Conservation (phyloP, 768 basidiomycete species). For the Tremella fuciformis region DNA sequence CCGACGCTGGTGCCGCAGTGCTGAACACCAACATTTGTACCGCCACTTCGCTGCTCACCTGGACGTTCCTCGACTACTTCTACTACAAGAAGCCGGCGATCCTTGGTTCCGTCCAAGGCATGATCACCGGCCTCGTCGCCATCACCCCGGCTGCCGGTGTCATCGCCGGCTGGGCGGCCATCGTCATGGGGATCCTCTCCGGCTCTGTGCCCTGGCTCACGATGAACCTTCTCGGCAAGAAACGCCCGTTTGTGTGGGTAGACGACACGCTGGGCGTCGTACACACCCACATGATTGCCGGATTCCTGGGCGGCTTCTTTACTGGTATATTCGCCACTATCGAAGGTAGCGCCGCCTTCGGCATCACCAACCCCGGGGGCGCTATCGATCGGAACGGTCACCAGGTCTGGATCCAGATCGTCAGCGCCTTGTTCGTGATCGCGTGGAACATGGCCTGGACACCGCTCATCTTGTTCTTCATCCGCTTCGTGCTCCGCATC, state of each 20-base stretch:
- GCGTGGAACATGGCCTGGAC: conserved; percentile 4
- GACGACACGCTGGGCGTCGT: conserved; percentile 10
- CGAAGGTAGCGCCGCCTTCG: conserved; percentile 10
- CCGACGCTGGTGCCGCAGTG: conserved; percentile 6
- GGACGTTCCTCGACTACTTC: conserved; percentile 4
- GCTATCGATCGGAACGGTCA: conserved; percentile 8
- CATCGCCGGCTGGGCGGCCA: conserved; percentile 5
- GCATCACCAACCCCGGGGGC: conserved; percentile 8
- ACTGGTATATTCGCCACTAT: conserved; percentile 8
- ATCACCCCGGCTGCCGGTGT: conserved; percentile 8
- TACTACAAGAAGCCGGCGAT: conserved; percentile 6
- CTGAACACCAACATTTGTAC: conserved; percentile 11
- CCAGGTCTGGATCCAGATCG: conserved; percentile 6
- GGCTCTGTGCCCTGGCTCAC: conserved; percentile 3
- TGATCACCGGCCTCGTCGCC: conserved; percentile 9
- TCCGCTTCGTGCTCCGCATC: conserved; percentile 5
- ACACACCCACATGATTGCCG: conserved; percentile 7
- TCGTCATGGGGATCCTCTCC: conserved; percentile 6
- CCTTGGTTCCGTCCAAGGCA: conserved; percentile 9
- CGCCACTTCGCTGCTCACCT: conserved; percentile 5
- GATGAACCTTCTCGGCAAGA: conserved; percentile 7
- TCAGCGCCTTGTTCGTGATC: conserved; percentile 3
- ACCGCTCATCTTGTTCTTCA: conserved; percentile 5
- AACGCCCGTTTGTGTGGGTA: background rate
- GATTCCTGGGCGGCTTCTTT: conserved; percentile 8